These are phyloP conservation scores for Buxus sempervirens DNA, from an alignment of 164 flowering plant species.

Conservation along the genomic window DNA sequence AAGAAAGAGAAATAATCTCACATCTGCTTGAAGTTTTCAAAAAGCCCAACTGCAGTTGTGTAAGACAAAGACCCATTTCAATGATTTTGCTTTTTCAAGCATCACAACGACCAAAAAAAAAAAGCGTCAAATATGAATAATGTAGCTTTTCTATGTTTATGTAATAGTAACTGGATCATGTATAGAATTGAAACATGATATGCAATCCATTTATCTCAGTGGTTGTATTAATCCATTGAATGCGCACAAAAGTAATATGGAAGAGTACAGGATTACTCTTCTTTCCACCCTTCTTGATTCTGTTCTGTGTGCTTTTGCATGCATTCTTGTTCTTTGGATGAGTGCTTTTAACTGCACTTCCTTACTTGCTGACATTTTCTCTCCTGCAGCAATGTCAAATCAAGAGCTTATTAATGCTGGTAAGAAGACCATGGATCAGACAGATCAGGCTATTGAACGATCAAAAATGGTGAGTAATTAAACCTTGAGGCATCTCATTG, in stretches of 20 bases:
- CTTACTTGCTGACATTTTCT: conserved; percentile 11
- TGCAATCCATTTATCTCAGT: neutral
- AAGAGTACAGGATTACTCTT: too few species aligned
- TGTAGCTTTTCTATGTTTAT: too few species aligned
- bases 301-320: neutral
- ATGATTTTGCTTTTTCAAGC: neutral
- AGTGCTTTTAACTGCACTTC: neutral
- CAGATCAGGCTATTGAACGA: conserved; percentile 71
- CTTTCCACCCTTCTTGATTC: neutral
- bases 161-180: neutral
- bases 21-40: neutral
- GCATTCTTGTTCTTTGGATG: neutral
- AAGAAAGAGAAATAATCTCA: too few species aligned
- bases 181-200: too few species aligned
- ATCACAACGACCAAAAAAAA: neutral
- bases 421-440: conserved; percentile 57
- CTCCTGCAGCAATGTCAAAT: conserved; percentile 54
- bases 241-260: neutral
- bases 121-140: neutral
- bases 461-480: conserved; percentile 46
- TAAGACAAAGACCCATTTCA: neutral
- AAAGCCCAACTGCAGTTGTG: neutral
- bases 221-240: neutral
- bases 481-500: neutral
- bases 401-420: conserved; percentile 64